phyloP scores from a whole-genome alignment of 2,329 filamentous ascomycete species.

The Metarhizium album region DNA sequence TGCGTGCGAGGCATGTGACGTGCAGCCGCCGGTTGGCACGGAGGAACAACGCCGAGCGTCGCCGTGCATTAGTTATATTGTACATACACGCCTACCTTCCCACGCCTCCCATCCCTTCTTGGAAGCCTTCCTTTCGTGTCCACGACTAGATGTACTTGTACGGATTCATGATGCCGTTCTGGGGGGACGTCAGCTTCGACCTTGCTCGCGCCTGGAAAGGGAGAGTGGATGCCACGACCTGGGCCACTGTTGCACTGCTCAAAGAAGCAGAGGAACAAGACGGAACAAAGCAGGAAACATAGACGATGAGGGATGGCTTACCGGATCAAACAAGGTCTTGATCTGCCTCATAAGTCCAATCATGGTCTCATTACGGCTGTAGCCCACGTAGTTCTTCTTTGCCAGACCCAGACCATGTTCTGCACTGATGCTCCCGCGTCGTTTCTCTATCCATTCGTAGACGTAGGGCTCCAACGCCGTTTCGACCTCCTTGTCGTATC shows the following conservation, averaged over 20 bases:
- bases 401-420: constrained; percentile 90
- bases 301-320: constrained; percentile 35
- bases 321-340: constrained; percentile 88
- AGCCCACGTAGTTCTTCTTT: constrained; percentile 92
- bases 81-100: background rate
- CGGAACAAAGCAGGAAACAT: constrained; percentile 1
- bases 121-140: background rate
- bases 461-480: constrained; percentile 85
- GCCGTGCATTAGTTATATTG: background rate
- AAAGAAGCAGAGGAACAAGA: background rate
- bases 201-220: constrained; percentile 5
- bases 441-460: constrained; percentile 89
- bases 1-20: background rate
- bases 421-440: constrained; percentile 87
- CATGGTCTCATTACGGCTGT: constrained; percentile 82
- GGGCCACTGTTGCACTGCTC: background rate
- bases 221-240: background rate
- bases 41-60: background rate
- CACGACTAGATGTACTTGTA: constrained; percentile 74
- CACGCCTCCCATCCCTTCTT: background rate
- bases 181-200: constrained; percentile 15
- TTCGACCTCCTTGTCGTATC: constrained; percentile 82
- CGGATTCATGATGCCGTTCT: constrained; percentile 98
- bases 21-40: background rate
- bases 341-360: constrained; percentile 88